These are phyloP conservation scores for Yamagishiella unicocca DNA, from an alignment of 139 green algal genomes.

Conservation along the genomic window DNA sequence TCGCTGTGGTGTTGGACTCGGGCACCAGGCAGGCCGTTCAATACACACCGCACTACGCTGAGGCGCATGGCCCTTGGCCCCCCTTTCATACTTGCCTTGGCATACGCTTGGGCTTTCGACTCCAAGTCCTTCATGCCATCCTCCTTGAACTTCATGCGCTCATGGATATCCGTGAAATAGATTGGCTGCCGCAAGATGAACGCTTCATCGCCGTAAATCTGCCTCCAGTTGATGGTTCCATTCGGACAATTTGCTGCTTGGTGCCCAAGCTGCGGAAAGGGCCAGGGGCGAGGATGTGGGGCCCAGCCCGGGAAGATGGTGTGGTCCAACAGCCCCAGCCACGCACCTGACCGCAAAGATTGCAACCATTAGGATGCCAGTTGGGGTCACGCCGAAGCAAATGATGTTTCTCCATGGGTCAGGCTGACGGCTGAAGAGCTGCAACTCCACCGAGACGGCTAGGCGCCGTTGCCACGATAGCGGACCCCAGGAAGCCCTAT, in stretches of 20 bases:
- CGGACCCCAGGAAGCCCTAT: too few species aligned
- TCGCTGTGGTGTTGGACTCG: too few species aligned
- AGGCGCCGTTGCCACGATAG: too few species aligned
- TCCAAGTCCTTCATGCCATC: conserved; percentile 76
- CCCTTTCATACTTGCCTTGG: conserved; percentile 51
- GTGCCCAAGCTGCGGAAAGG: conserved; percentile 81
- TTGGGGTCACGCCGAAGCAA: conserved; percentile 87
- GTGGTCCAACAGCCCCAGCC: neutral
- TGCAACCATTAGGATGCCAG: conserved; percentile 90
- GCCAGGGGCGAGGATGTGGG: too few species aligned
- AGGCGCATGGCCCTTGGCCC: too few species aligned
- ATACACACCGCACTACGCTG: too few species aligned
- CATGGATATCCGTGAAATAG: conserved; percentile 80
- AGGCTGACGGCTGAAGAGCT: too few species aligned
- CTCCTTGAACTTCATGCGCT: conserved; percentile 64
- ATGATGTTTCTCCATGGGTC: conserved; percentile 90
- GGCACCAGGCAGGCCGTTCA: too few species aligned
- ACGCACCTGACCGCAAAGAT: conserved; percentile 88
- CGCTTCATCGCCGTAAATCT: conserved; percentile 87
- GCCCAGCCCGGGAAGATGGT: neutral
- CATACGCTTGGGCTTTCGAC: conserved; percentile 73
- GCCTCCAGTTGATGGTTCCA: conserved; percentile 93
- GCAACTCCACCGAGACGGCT: too few species aligned
- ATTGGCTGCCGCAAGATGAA: conserved; percentile 78
- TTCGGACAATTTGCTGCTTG: conserved; percentile 88